Evolutionary conservation across 2,329 filamentous ascomycete genomes (phyloP).

Genomic region (Diaporthe aspalathi): DNA sequence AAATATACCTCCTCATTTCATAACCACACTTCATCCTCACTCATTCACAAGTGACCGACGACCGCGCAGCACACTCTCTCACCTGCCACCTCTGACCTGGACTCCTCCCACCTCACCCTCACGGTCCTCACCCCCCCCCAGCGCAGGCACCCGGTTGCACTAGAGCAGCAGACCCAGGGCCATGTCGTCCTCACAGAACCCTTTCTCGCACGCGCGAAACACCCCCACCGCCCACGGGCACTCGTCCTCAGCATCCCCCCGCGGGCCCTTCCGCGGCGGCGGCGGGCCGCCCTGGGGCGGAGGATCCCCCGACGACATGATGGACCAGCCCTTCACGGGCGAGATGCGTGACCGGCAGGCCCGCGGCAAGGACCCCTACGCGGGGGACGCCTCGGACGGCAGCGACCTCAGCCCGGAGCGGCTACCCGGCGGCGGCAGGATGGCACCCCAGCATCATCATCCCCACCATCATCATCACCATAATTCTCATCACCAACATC

Average conservation of each 20-base stretch:
- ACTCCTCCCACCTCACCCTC: not conserved
- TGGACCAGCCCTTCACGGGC: constrained; percentile 53
- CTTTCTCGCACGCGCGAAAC: constrained; percentile 32
- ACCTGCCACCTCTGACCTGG: not conserved
- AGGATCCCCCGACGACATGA: constrained; percentile 31
- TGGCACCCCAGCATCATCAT: not conserved
- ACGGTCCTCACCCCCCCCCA: too few relatives aligned
- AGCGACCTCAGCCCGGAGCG: constrained; percentile 47
- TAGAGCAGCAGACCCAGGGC: not conserved
- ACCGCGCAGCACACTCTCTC: not conserved
- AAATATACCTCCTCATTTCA: not conserved
- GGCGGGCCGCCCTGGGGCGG: constrained; percentile 52
- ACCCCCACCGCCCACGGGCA: constrained; percentile 32
- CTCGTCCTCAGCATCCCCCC: constrained; percentile 43
- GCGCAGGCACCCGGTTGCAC: not conserved
- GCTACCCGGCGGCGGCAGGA: constrained; percentile 13
- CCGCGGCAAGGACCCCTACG: constrained; percentile 67
- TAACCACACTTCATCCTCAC: not conserved
- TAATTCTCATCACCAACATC: not conserved
- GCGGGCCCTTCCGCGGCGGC: constrained; percentile 32
- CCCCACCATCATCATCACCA: not conserved
- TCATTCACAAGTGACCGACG: not conserved
- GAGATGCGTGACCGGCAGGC: constrained; percentile 69
- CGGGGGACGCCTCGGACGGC: constrained; percentile 48
- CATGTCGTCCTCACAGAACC: constrained; percentile 34